A percentile compares a stretch with the other conserved stretches of the same genome.
Conservation (phyloP, 768 basidiomycete species). For the Zangia roseola region DNA sequence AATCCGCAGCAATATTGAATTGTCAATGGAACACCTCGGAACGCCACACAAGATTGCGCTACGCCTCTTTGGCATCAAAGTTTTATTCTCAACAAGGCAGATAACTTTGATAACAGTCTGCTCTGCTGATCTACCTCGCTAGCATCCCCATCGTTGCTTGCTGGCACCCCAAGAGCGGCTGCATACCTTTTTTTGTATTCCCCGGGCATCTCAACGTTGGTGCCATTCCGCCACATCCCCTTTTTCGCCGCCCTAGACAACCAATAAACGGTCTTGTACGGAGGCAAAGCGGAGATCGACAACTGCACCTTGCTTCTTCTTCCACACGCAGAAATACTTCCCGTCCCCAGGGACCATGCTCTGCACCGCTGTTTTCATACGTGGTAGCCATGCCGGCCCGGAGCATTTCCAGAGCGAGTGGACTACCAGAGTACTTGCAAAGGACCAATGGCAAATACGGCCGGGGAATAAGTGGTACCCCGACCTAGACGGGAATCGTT, state of each 20-base stretch:
- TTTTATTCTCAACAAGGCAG: slow-evolving; percentile 3
- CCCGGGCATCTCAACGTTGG: slow-evolving; percentile 61
- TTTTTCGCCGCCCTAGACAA: slow-evolving; percentile 49
- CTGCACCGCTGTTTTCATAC: slow-evolving; percentile 77
- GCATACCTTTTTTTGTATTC: slow-evolving; percentile 77
- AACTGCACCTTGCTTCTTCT: slow-evolving; percentile 62
- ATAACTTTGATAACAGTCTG: slow-evolving; percentile 6
- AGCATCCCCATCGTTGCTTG: background rate
- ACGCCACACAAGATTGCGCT: too few species aligned
- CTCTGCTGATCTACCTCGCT: background rate
- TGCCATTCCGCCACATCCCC: slow-evolving; percentile 74
- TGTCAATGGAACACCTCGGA: too few species aligned
- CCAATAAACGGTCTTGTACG: background rate
- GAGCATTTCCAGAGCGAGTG: slow-evolving; percentile 72
- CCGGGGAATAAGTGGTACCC: slow-evolving; percentile 53
- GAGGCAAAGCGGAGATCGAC: background rate
- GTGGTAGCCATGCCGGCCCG: slow-evolving; percentile 72
- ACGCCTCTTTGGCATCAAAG: too few species aligned
- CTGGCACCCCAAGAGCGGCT: slow-evolving; percentile 6
- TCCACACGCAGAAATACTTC: slow-evolving; percentile 63
- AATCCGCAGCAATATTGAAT: too few species aligned
- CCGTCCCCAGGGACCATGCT: slow-evolving; percentile 70
- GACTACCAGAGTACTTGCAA: slow-evolving; percentile 38
- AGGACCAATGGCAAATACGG: slow-evolving; percentile 52
- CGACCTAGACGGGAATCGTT: slow-evolving; percentile 49